Evolutionary conservation across 176 grass and related monocot genomes (phyloP).

Genomic region (Poa pratensis): DNA sequence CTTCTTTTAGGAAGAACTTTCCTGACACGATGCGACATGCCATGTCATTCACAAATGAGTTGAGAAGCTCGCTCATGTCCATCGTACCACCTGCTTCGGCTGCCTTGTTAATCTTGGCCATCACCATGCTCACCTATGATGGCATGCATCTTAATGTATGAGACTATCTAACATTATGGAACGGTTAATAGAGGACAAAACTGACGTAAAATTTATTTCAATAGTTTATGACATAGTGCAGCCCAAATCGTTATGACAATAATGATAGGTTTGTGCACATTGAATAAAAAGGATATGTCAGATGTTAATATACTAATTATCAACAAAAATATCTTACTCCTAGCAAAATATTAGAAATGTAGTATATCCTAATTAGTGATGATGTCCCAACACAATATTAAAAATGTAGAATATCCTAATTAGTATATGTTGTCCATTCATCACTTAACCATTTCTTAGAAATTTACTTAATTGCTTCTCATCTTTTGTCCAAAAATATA

Average conservation of each 20-base stretch:
- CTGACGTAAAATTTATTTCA: neutral
- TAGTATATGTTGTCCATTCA: neutral
- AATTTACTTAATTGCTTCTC: too few relatives aligned
- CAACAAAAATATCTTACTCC: neutral
- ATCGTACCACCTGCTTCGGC: too few relatives aligned
- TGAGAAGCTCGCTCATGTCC: too few relatives aligned
- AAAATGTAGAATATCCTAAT: neutral
- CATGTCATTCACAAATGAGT: too few relatives aligned
- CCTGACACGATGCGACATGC: too few relatives aligned
- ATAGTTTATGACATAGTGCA: neutral
- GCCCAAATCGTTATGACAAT: neutral
- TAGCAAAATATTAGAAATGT: neutral
- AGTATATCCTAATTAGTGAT: neutral
- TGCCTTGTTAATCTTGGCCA: too few relatives aligned
- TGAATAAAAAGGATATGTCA: neutral
- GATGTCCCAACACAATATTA: too few relatives aligned
- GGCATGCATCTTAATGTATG: too few relatives aligned
- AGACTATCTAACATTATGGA: too few relatives aligned
- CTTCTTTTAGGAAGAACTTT: too few relatives aligned
- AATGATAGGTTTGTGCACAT: neutral
- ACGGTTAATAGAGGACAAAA: neutral
- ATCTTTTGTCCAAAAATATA: too few relatives aligned
- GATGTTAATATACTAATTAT: neutral
- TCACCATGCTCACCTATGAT: too few relatives aligned
- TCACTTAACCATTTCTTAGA: neutral